phyloP scores from a whole-genome alignment of 192 early-diverging fungal genomes.

The Podila minutissima region DNA sequence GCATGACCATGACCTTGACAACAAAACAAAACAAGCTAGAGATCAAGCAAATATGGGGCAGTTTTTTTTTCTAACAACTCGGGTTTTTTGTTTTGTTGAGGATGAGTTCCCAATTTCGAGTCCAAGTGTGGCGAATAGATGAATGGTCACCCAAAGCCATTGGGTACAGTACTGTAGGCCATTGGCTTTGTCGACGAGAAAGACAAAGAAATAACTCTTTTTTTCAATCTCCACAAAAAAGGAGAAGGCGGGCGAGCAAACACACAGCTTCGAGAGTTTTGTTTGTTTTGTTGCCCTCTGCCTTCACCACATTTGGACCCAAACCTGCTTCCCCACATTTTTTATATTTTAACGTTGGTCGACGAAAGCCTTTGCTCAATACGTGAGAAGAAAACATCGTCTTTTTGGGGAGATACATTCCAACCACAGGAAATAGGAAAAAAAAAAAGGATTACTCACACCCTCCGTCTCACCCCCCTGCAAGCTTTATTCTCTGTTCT shows the following conservation, averaged over 20 bases:
- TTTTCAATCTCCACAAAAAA: constrained; percentile 51
- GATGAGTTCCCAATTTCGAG: not conserved
- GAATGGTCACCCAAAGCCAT: no score
- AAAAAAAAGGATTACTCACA: no score
- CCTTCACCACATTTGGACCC: no score
- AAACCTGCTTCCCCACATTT: not conserved
- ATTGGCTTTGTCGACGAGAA: not conserved
- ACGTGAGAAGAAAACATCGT: no score
- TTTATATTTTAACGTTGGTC: not conserved
- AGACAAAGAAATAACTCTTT: not conserved
- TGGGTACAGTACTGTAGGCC: no score
- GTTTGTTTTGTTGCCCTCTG: not conserved
- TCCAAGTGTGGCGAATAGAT: not conserved
- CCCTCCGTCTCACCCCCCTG: no score
- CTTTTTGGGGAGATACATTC: no score
- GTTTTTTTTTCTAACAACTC: not conserved
- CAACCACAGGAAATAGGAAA: no score
- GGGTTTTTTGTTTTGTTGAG: constrained; percentile 5
- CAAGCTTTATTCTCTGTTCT: no score
- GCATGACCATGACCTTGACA: no score
- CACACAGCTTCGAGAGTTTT: constrained; percentile 3
- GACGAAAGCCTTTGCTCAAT: no score
- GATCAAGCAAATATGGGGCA: not conserved
- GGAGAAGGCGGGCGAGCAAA: constrained; percentile 16
- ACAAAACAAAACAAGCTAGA: no score